A percentile compares a stretch with the other conserved stretches of the same genome.
These are phyloP conservation scores for Penicillium odoratum DNA, from an alignment of 495 filamentous ascomycete species.

Conservation along the genomic window DNA sequence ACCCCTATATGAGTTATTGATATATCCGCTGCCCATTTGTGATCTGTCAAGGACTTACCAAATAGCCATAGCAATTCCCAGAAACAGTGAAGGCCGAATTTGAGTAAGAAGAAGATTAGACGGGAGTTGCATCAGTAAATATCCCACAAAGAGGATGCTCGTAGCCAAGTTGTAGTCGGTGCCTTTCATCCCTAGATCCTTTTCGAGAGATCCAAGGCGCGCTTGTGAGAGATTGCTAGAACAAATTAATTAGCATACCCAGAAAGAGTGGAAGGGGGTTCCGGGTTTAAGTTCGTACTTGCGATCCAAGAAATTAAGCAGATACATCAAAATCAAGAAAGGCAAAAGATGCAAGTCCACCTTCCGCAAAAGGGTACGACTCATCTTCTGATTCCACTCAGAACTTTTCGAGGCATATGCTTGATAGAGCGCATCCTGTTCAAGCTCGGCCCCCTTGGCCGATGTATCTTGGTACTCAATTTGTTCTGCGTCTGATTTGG, in stretches of 20 bases:
- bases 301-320: constrained; percentile 79
- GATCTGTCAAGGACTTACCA: constrained; percentile 32
- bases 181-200: constrained; percentile 47
- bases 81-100: constrained; percentile 33
- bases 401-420: constrained; percentile 30
- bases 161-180: constrained; percentile 57
- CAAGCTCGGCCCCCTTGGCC: constrained; percentile 12
- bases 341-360: constrained; percentile 63
- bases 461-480: constrained; percentile 16
- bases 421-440: constrained; percentile 35
- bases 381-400: constrained; percentile 40
- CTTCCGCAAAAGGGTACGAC: constrained; percentile 51
- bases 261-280: not conserved
- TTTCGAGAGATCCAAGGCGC: constrained; percentile 45
- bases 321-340: constrained; percentile 68
- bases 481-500: constrained; percentile 18
- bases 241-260: not conserved
- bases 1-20: constrained; percentile 38
- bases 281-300: constrained; percentile 30
- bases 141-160: constrained; percentile 71
- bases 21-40: not conserved
- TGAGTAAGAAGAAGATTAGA: constrained; percentile 60
- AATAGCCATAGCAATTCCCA: constrained; percentile 31
- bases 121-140: constrained; percentile 58
- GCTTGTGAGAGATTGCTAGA: constrained; percentile 36